Evolutionary conservation across 768 basidiomycete species (phyloP).

Genomic region (Coprinellus micaceus): DNA sequence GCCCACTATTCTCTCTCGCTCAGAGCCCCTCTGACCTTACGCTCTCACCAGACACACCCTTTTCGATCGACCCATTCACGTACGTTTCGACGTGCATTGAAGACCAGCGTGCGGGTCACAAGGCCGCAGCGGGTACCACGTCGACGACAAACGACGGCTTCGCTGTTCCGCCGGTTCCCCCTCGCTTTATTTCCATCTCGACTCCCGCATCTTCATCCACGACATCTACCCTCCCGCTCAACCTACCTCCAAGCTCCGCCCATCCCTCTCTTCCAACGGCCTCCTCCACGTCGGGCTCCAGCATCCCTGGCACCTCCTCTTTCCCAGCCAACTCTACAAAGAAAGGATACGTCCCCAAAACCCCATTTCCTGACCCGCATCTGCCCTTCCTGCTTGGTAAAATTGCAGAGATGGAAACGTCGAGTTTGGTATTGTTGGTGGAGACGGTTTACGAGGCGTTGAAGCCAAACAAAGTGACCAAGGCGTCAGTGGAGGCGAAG

Average conservation of each 20-base stretch:
- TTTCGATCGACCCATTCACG: constrained; percentile 75
- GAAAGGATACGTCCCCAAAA: constrained; percentile 41
- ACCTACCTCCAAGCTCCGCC: constrained; percentile 8
- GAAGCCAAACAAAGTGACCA: constrained; percentile 68
- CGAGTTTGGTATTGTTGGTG: constrained; percentile 62
- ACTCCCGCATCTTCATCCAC: constrained; percentile 5
- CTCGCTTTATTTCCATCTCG: constrained; percentile 24
- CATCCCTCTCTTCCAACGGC: constrained; percentile 12
- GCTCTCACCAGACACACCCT: constrained; percentile 55
- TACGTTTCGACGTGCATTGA: constrained; percentile 54
- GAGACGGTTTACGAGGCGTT: constrained; percentile 73
- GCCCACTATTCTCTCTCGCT: constrained; percentile 5
- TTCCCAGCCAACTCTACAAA: constrained; percentile 21
- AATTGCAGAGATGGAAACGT: constrained; percentile 56
- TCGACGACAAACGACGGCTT: constrained; percentile 31
- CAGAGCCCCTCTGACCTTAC: constrained; percentile 4
- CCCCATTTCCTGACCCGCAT: constrained; percentile 65
- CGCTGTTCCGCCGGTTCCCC: constrained; percentile 45
- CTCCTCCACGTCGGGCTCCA: too few relatives aligned
- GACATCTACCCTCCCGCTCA: neutral
- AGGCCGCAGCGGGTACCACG: constrained; percentile 15
- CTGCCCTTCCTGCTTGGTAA: constrained; percentile 59
- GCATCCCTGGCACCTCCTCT: too few relatives aligned
- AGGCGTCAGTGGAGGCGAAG: constrained; percentile 81
- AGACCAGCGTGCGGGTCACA: constrained; percentile 27